Evolutionary conservation across 768 basidiomycete species (phyloP).

Genomic region (Suillus alpinus): DNA sequence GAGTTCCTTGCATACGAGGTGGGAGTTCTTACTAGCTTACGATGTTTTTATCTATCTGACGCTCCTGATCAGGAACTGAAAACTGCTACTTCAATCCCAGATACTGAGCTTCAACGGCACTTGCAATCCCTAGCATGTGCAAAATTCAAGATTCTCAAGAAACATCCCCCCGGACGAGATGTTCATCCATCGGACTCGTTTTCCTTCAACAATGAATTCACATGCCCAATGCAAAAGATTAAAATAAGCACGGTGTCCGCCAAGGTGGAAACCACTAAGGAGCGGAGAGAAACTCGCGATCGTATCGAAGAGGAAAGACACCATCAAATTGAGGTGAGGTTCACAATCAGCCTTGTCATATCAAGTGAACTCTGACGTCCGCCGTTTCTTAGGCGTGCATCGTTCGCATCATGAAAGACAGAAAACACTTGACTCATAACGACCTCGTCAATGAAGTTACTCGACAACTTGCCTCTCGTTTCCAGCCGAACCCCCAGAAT

Average conservation of each 20-base stretch:
- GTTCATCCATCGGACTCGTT: conserved; percentile 75
- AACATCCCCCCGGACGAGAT: conserved; percentile 86
- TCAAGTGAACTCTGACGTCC: conserved; percentile 6
- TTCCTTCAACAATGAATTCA: conserved; percentile 84
- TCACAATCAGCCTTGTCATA: background rate
- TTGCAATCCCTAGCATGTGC: conserved; percentile 95
- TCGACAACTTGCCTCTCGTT: conserved; percentile 77
- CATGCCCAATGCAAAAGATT: conserved; percentile 80
- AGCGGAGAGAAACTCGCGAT: conserved; percentile 86
- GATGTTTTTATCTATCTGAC: background rate
- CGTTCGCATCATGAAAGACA: conserved; percentile 96
- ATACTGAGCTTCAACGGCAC: conserved; percentile 82
- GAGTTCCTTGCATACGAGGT: conserved; percentile 79
- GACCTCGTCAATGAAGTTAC: conserved; percentile 91
- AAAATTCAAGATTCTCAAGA: conserved; percentile 89
- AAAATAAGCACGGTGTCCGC: conserved; percentile 90
- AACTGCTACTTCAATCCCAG: conserved; percentile 67
- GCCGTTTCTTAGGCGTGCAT: conserved; percentile 76
- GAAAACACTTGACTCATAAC: conserved; percentile 85
- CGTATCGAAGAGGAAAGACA: conserved; percentile 90
- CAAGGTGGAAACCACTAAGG: conserved; percentile 82
- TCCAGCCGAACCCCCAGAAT: conserved; percentile 78
- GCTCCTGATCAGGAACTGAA: conserved; percentile 71
- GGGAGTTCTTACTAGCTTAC: conserved; percentile 18
- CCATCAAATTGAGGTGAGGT: conserved; percentile 81